phyloP scores from a whole-genome alignment of 768 basidiomycete species.

The Tulasnella sp. region DNA sequence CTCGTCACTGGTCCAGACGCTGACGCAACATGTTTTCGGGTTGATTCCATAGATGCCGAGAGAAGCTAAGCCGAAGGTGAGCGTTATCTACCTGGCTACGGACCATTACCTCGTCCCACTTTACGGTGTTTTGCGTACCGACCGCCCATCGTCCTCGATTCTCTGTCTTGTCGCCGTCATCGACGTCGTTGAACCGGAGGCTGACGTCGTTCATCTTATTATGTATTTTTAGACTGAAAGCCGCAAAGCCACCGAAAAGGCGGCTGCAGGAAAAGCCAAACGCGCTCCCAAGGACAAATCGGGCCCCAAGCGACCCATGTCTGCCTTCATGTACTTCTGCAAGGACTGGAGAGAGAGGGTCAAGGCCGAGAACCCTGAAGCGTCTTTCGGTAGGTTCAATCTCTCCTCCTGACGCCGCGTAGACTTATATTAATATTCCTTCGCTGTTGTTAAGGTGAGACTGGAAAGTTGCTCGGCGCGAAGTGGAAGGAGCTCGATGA shows the following conservation, averaged over 20 bases:
- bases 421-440: neutral
- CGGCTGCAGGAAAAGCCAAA: slow-evolving; percentile 48
- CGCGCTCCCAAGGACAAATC: slow-evolving; percentile 46
- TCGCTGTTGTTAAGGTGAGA: slow-evolving; percentile 47
- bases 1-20: neutral
- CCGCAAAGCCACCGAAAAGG: slow-evolving; percentile 70
- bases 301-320: slow-evolving; percentile 83
- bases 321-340: slow-evolving; percentile 98
- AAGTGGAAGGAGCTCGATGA: slow-evolving; percentile 96
- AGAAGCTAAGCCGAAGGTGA: slow-evolving; percentile 15
- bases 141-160: neutral
- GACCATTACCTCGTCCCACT: neutral
- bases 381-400: slow-evolving; percentile 61
- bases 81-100: neutral
- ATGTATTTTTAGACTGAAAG: slow-evolving; percentile 22
- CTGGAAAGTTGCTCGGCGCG: slow-evolving; percentile 88
- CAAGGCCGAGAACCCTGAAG: slow-evolving; percentile 92
- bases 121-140: neutral
- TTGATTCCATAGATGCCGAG: slow-evolving; percentile 5
- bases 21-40: slow-evolving; percentile 1
- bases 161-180: neutral
- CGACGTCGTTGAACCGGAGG: neutral
- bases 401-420: neutral
- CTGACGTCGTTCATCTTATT: neutral
- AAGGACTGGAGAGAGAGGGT: slow-evolving; percentile 93